Conservation (phyloP, 306 rosid species). For the Senna siamea region DNA sequence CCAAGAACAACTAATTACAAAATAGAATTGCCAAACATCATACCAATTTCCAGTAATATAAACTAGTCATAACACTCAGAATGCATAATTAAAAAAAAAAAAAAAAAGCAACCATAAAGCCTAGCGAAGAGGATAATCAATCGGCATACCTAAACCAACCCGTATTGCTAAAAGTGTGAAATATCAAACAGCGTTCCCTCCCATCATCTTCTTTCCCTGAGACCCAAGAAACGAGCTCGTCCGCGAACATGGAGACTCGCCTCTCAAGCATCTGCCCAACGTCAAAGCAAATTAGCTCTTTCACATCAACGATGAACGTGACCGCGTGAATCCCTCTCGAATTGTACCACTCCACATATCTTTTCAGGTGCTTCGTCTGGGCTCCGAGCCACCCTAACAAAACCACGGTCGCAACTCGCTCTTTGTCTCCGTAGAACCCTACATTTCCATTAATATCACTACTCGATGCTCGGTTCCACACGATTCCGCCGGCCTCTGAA, state of each 20-base stretch:
- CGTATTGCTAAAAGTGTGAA: conserved; percentile 90
- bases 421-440: conserved; percentile 33
- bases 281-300: conserved; percentile 60
- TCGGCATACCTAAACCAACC: conserved; percentile 90
- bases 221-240: conserved; percentile 63
- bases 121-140: not conserved
- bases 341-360: conserved; percentile 89
- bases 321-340: conserved; percentile 70
- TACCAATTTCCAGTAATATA: not conserved
- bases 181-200: conserved; percentile 67
- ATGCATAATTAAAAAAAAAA: too few species aligned
- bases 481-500: conserved; percentile 36
- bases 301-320: conserved; percentile 68
- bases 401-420: conserved; percentile 60
- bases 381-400: conserved; percentile 91
- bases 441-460: conserved; percentile 27
- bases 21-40: not conserved
- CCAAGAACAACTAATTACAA: not conserved
- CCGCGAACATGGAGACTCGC: conserved; percentile 51
- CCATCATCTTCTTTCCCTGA: conserved; percentile 57
- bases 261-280: conserved; percentile 61
- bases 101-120: too few species aligned
- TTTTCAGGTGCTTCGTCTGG: conserved; percentile 68
- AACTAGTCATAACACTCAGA: not conserved
- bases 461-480: conserved; percentile 59